Conservation (phyloP, 2,329 filamentous ascomycete species). For the Penicillium verrucosum region DNA sequence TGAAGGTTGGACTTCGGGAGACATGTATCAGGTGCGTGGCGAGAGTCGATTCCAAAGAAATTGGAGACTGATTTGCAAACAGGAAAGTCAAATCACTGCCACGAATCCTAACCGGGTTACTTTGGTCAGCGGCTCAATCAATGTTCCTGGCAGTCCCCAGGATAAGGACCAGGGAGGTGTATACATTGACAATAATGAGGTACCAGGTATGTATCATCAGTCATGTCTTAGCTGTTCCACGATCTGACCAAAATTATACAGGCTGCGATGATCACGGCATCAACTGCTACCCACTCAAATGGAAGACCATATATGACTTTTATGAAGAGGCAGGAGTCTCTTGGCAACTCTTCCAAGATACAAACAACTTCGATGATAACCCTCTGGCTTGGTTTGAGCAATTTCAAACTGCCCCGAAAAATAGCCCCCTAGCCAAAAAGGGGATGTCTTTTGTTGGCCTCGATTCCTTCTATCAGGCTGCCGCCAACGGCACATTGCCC, state of each 20-base stretch:
- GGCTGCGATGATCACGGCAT: conserved; percentile 46
- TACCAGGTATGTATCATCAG: conserved; percentile 36
- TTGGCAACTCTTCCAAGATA: conserved; percentile 53
- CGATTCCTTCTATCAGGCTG: conserved; percentile 50
- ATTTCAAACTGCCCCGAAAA: conserved; percentile 46
- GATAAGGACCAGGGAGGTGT: conserved; percentile 43
- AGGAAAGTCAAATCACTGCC: conserved; percentile 51
- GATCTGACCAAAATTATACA: conserved; percentile 2
- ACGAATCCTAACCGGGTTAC: conserved; percentile 55
- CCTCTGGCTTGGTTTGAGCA: conserved; percentile 54
- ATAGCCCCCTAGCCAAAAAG: conserved; percentile 45
- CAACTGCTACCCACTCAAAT: conserved; percentile 54
- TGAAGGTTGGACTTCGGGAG: conserved; percentile 53
- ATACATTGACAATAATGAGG: conserved; percentile 53
- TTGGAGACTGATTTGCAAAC: not conserved
- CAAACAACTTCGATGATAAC: conserved; percentile 55
- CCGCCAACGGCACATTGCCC: conserved; percentile 51
- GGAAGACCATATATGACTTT: conserved; percentile 52
- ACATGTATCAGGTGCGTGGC: conserved; percentile 52
- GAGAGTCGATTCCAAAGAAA: not conserved
- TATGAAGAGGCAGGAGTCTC: conserved; percentile 49
- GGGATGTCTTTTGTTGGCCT: conserved; percentile 50
- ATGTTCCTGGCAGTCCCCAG: conserved; percentile 49
- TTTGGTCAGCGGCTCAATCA: conserved; percentile 52
- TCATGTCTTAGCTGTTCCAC: not conserved